Base-by-base conservation (phyloP, 1,139 yeast genomes). In the Pichia sp. region DNA sequence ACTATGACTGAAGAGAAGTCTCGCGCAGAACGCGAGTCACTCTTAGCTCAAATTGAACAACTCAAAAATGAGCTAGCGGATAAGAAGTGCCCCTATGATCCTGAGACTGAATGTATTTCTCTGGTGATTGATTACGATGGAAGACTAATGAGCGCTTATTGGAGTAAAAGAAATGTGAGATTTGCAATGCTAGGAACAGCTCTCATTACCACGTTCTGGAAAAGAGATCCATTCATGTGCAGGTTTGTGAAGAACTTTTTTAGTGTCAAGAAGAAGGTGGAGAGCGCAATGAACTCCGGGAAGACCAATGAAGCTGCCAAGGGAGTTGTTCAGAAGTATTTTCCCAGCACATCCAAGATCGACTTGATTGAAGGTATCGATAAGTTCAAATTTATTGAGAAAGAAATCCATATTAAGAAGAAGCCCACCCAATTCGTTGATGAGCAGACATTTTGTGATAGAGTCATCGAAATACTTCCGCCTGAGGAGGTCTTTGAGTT, bases 401-500 rank as follows among this genome's bases (percentile, higher is more conserved):
- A 34, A 5, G 49, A 47, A 29, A 31, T 45, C 3, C 25, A 23
- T 9, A 22, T 33, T 3, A 31, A 34, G 21, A 40, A 38, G 19
- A 22, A 25, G 11, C 22, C 23, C 8, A 17, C 19, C 15, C 27
- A 27, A 20, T 15, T 33, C 13, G 6, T 29, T 3, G 27, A 32
- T 14, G 5, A 19, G 3, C 32, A 33, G 3, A 13, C 23, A 3
- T 35, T 47, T 7, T 23, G 34, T 13, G 9, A 16, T 15, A 28
- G 40, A 22, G 32, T 55, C 29, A 38, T 44, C n/a, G 24, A 38
- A 17, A 37, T 37, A 16, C 50, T 58, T 39, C 79, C 80, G 2
- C 63, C 66, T 9, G 58, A 58, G 37, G 55, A 55, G 21, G 60
- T 67, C 1, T 57, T 72, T 12, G 55, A 65, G 53, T 42, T 53